These are phyloP conservation scores for Astragalus glycyphyllos DNA, from an alignment of 306 rosid species.

Conservation along the genomic window DNA sequence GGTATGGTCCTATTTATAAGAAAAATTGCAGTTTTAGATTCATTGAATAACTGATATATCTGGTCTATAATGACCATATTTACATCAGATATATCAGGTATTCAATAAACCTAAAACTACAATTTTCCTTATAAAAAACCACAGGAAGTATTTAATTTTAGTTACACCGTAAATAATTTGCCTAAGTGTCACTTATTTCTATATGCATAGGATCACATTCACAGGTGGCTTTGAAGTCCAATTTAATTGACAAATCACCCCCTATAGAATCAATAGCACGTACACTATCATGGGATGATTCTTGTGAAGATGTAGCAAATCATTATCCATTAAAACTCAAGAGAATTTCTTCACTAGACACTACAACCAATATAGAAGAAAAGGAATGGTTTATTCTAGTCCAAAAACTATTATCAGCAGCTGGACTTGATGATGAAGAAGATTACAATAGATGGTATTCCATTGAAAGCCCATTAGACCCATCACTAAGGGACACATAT, in stretches of 20 bases:
- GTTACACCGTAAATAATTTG: too few species aligned
- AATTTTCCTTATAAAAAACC: too few species aligned
- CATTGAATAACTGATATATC: too few species aligned
- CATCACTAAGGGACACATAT: slow-evolving; percentile 77
- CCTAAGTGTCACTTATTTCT: slow-evolving; percentile 25
- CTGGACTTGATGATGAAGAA: slow-evolving; percentile 63
- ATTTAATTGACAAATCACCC: slow-evolving; percentile 94
- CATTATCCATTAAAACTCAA: slow-evolving; percentile 58
- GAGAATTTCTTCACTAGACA: slow-evolving; percentile 53
- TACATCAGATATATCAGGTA: too few species aligned
- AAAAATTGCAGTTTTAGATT: neutral
- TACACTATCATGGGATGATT: slow-evolving; percentile 79
- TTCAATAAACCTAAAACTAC: too few species aligned
- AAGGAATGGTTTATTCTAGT: slow-evolving; percentile 69
- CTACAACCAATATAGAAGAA: slow-evolving; percentile 55
- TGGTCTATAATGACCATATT: too few species aligned
- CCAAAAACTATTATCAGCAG: slow-evolving; percentile 68
- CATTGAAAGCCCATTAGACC: slow-evolving; percentile 77
- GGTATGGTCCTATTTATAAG: too few species aligned
- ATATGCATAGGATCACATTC: slow-evolving; percentile 54
- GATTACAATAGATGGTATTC: slow-evolving; percentile 67
- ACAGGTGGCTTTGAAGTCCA: slow-evolving; percentile 53
- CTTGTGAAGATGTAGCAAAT: slow-evolving; percentile 59
- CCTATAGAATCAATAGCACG: slow-evolving; percentile 92
- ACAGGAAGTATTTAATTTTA: too few species aligned